Conservation (phyloP, 495 filamentous ascomycete species). For the Jackrogersella minutella region DNA sequence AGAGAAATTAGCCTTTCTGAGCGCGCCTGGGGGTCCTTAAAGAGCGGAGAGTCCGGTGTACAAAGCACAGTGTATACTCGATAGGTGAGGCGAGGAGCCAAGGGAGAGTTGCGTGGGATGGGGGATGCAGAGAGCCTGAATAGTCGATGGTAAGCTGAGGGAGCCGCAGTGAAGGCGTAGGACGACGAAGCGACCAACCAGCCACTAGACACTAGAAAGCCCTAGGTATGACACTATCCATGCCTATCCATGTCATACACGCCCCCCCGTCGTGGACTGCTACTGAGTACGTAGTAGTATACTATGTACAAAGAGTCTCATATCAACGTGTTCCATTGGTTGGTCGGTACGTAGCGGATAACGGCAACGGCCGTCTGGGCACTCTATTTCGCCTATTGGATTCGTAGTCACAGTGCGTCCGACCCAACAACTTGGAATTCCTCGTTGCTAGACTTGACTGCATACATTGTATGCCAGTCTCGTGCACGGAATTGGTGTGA, state of each 20-base stretch:
- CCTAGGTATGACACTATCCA: conserved; percentile 30
- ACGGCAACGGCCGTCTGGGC: conserved; percentile 39
- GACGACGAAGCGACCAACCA: conserved; percentile 25
- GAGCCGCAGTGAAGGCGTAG: conserved; percentile 35
- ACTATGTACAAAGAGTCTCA: conserved; percentile 8
- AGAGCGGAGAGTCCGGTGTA: conserved; percentile 31
- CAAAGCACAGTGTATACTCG: conserved; percentile 39
- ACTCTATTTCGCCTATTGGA: conserved; percentile 32
- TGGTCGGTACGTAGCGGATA: conserved; percentile 23
- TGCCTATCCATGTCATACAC: conserved; percentile 11
- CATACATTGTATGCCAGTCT: conserved; percentile 40
- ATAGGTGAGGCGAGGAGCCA: conserved; percentile 37
- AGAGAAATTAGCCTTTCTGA: conserved; percentile 10
- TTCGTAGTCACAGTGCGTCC: conserved; percentile 47
- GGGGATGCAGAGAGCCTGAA: conserved; percentile 40
- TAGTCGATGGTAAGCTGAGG: conserved; percentile 43
- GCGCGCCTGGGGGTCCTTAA: conserved; percentile 26
- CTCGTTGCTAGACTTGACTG: conserved; percentile 30
- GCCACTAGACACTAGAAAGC: conserved; percentile 6
- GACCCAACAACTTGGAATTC: conserved; percentile 41
- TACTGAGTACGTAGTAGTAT: conserved; percentile 3
- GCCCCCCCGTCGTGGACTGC: conserved; percentile 28
- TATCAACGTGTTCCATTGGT: conserved; percentile 33
- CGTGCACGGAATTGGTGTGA: conserved; percentile 40
- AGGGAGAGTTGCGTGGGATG: conserved; percentile 39